A percentile compares a stretch with the other conserved stretches of the same genome.
Conservation (phyloP, 1,139 yeast species). For the Geotrichum fermentans region DNA sequence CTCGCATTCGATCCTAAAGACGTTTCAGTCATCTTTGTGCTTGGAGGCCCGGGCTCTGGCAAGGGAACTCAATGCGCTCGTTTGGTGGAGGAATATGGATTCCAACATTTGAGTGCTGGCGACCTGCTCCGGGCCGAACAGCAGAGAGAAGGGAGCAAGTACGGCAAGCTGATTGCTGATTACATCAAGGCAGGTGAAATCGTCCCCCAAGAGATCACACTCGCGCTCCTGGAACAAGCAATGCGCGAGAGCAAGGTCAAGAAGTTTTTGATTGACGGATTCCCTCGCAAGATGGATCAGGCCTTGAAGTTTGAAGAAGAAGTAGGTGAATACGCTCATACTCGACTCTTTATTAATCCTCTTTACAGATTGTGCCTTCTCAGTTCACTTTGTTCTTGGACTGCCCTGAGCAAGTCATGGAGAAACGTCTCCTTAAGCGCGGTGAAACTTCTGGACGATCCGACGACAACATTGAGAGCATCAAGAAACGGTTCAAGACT, state of each 20-base stretch:
- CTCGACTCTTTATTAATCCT: background rate
- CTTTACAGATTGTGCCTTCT: slow-evolving; percentile 49
- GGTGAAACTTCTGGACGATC: slow-evolving; percentile 93
- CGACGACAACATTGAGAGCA: slow-evolving; percentile 89
- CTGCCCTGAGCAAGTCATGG: slow-evolving; percentile 89
- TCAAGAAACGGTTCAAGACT: slow-evolving; percentile 80
- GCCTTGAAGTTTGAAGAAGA: slow-evolving; percentile 84
- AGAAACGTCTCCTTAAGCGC: slow-evolving; percentile 75
- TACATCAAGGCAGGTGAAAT: slow-evolving; percentile 86
- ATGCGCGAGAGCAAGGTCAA: slow-evolving; percentile 54
- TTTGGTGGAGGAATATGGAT: slow-evolving; percentile 72
- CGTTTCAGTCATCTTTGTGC: slow-evolving; percentile 76
- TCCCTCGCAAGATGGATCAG: slow-evolving; percentile 98
- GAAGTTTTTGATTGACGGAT: slow-evolving; percentile 83
- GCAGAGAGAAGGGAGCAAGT: slow-evolving; percentile 70
- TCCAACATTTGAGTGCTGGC: slow-evolving; percentile 90
- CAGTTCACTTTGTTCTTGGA: slow-evolving; percentile 84
- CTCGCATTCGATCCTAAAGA: slow-evolving; percentile 54
- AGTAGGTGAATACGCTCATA: slow-evolving; percentile 48
- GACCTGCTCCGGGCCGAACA: slow-evolving; percentile 93
- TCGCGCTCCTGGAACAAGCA: slow-evolving; percentile 77
- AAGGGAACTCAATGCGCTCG: slow-evolving; percentile 94
- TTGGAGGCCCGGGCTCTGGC: slow-evolving; percentile 84
- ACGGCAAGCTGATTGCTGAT: slow-evolving; percentile 77
- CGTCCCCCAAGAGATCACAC: slow-evolving; percentile 93